phyloP scores from a whole-genome alignment of 345 rosid genomes.

The Salix arbutifolia region DNA sequence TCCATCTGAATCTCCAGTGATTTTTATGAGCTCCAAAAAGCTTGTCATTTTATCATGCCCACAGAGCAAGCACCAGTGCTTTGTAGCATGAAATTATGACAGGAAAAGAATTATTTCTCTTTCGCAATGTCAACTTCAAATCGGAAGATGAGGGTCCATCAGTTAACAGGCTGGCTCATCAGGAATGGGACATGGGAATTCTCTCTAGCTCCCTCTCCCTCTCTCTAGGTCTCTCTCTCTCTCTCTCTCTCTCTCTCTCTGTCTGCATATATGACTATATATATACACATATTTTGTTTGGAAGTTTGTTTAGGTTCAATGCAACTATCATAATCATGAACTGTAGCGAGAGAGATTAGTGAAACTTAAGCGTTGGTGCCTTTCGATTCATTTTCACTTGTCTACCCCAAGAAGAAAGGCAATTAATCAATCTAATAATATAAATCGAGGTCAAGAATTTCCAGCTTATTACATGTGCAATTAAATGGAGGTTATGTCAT shows the following conservation, averaged over 20 bases:
- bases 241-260: background rate
- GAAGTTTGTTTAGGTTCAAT: slow-evolving; percentile 38
- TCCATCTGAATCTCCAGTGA: background rate
- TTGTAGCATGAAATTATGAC: background rate
- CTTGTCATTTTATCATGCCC: background rate
- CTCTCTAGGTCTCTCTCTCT: slow-evolving; percentile 7
- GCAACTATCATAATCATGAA: slow-evolving; percentile 26
- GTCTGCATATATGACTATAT: background rate
- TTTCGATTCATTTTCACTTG: background rate
- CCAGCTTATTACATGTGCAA: no score
- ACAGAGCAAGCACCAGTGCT: background rate
- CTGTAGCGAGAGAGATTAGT: slow-evolving; percentile 9
- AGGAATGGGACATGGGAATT: background rate
- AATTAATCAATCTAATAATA: no score
- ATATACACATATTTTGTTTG: slow-evolving; percentile 14
- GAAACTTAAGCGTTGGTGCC: background rate
- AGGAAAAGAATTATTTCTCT: background rate
- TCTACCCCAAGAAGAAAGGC: background rate
- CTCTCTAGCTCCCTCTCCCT: slow-evolving; percentile 9
- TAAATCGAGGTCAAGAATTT: no score
- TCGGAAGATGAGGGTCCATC: background rate
- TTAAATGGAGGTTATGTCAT: no score
- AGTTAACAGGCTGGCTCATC: slow-evolving; percentile 11
- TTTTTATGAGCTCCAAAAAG: background rate
- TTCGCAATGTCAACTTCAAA: slow-evolving; percentile 5